phyloP scores from a whole-genome alignment of 192 early-diverging fungal genomes.

The Cladochytrium replicatum region DNA sequence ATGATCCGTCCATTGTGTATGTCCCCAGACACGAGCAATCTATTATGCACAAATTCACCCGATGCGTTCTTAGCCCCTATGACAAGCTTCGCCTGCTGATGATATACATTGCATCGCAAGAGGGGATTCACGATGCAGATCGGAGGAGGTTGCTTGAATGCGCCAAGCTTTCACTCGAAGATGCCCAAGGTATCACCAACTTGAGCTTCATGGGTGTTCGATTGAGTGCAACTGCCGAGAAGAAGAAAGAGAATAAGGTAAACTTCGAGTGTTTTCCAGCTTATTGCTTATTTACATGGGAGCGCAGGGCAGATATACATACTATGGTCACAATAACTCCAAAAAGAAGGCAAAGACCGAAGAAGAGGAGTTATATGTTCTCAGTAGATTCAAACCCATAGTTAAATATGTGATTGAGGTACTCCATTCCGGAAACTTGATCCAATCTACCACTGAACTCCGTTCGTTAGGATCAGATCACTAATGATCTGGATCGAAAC shows the following conservation, averaged over 20 bases:
- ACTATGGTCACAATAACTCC: conserved; percentile 31
- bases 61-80: conserved; percentile 32
- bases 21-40: background rate
- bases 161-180: conserved; percentile 51
- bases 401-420: conserved; percentile 58
- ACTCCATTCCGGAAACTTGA: background rate
- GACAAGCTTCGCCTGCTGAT: conserved; percentile 70
- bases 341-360: too few species aligned
- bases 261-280: background rate
- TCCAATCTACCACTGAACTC: background rate
- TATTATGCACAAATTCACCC: background rate
- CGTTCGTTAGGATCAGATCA: conserved; percentile 34
- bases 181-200: conserved; percentile 71
- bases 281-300: background rate
- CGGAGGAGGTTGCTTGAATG: conserved; percentile 52
- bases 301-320: conserved; percentile 20
- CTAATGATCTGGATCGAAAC: conserved; percentile 36
- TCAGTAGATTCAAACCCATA: conserved; percentile 68
- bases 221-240: conserved; percentile 33
- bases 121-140: conserved; percentile 57
- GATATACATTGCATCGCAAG: conserved; percentile 63
- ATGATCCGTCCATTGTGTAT: conserved; percentile 50
- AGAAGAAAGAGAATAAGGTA: conserved; percentile 30
- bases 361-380: conserved; percentile 59
- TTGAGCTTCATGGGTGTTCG: conserved; percentile 55